Base-by-base conservation (phyloP, 768 basidiomycete species). In the Mycena galericulata region DNA sequence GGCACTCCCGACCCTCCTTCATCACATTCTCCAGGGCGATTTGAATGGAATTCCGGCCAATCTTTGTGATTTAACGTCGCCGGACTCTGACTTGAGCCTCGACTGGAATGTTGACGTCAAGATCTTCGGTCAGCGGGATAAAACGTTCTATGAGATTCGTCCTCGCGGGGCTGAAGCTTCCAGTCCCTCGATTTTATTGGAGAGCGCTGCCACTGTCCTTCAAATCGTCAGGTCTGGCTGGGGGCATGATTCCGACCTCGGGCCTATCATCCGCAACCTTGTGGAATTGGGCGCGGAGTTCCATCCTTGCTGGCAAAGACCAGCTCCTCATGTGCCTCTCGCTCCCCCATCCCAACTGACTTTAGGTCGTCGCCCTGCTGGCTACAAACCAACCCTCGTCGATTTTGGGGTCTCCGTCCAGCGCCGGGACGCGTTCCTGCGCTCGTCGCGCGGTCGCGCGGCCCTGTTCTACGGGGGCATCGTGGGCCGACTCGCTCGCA, bases 381-480 rank as follows among this genome's bases (percentile, higher is more conserved):
- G 41, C 38, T 68, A 68, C 47, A 59, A 4, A 24, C 61, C 61
- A 5, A 63, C 60, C 10, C 55, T 34, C n/a, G 29, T 58, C 20
- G 67, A 68, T 51, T 53, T 34, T 51, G 56, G 47, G 3, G 67
- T 46, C 34, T 68, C 63, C 29, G 67, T 63, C 32, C 27, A 53
- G 47, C 56, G 7, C 17, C 61, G 67, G 18, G 45, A 63, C 38
- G 32, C 36, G 22, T 63, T 68, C 34, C 47, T 68, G 24, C 55
- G 36, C 49, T 58, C 67, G 17, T 27, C 56, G 36, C 62, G 62
- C 14, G 67, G 67, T 62, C 62, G 47, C n/a, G 41, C 47, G 6
- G 67, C 61, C 45, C 45, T 68, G 24, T 68, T 68, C 55, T 29
- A 57, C 29, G 67, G 67, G 20, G 67, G 67, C 30, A 47, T 68